phyloP scores from a whole-genome alignment of 208 protist species.

The Crithidia acanthocephali region DNA sequence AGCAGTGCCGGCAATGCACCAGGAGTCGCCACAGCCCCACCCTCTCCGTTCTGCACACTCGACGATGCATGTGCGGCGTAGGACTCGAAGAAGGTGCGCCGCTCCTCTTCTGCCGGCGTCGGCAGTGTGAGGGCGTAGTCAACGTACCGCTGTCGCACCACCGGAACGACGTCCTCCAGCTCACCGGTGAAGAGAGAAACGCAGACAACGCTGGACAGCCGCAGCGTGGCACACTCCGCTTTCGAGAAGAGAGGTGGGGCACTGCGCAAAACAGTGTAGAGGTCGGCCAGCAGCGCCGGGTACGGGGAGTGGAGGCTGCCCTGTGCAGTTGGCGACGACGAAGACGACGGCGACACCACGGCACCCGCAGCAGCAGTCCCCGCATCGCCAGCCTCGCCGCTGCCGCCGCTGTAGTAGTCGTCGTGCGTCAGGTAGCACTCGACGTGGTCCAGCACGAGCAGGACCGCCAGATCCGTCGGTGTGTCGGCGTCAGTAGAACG shows the following conservation, averaged over 20 bases:
- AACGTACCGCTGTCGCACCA: constrained; percentile 51
- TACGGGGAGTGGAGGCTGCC: constrained; percentile 28
- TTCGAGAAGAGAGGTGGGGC: constrained; percentile 39
- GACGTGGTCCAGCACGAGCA: constrained; percentile 73
- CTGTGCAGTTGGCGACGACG: neutral
- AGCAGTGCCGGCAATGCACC: constrained; percentile 21
- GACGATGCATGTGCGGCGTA: neutral
- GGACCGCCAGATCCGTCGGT: constrained; percentile 16
- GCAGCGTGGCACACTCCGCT: constrained; percentile 31
- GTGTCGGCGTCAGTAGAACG: neutral
- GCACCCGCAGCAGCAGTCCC: no score
- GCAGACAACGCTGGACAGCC: constrained; percentile 37
- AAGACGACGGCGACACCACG: no score
- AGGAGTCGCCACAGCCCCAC: no score
- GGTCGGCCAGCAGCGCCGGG: constrained; percentile 51
- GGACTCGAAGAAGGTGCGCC: constrained; percentile 48
- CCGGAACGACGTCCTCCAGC: constrained; percentile 43
- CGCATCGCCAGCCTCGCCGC: neutral
- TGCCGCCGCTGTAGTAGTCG: neutral
- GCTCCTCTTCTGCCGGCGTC: constrained; percentile 63
- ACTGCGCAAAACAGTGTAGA: constrained; percentile 58
- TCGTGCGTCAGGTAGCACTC: constrained; percentile 52
- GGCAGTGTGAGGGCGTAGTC: constrained; percentile 48
- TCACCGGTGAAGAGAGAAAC: constrained; percentile 56
- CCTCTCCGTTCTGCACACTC: no score